Percentiles rank a stretch among this genome's conserved stretches.
These are phyloP conservation scores for Brassica rapa DNA, from an alignment of 345 rosid species.

Conservation along the genomic window DNA sequence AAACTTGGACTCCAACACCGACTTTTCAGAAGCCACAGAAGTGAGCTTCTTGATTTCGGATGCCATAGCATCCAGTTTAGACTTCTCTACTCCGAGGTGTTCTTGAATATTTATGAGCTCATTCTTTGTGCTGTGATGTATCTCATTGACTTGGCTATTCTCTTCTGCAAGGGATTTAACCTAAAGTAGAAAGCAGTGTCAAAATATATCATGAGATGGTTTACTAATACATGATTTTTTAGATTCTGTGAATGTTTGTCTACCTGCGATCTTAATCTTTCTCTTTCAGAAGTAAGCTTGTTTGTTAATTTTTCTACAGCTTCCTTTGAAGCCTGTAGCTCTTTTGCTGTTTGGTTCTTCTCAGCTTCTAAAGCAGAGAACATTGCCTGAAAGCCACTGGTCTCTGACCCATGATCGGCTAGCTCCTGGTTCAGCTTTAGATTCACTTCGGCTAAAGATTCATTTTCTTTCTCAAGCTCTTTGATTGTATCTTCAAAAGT, in stretches of 20 bases:
- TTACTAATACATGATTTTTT: neutral
- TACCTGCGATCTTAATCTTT: conserved; percentile 74
- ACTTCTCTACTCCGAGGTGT: conserved; percentile 52
- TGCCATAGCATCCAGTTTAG: conserved; percentile 45
- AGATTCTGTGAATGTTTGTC: neutral
- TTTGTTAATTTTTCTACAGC: conserved; percentile 56
- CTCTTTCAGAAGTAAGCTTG: conserved; percentile 63
- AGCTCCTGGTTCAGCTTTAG: conserved; percentile 68
- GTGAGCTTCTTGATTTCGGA: conserved; percentile 56
- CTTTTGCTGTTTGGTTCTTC: conserved; percentile 62
- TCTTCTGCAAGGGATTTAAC: conserved; percentile 70
- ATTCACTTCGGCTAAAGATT: conserved; percentile 71
- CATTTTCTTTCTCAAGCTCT: conserved; percentile 74
- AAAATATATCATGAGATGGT: conserved; percentile 3
- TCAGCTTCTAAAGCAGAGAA: conserved; percentile 51
- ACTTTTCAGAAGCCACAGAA: conserved; percentile 51
- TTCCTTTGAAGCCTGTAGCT: conserved; percentile 60
- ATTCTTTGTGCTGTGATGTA: conserved; percentile 55
- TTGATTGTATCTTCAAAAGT: conserved; percentile 53
- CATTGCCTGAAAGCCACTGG: conserved; percentile 51
- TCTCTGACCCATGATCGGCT: conserved; percentile 58
- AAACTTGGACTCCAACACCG: conserved; percentile 48
- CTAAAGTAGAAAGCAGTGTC: conserved; percentile 42
- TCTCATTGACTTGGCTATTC: conserved; percentile 64
- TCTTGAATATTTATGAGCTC: conserved; percentile 71